Evolutionary conservation across 805 yeast species (phyloP).

Genomic region (Metschnikowia colocasiae): DNA sequence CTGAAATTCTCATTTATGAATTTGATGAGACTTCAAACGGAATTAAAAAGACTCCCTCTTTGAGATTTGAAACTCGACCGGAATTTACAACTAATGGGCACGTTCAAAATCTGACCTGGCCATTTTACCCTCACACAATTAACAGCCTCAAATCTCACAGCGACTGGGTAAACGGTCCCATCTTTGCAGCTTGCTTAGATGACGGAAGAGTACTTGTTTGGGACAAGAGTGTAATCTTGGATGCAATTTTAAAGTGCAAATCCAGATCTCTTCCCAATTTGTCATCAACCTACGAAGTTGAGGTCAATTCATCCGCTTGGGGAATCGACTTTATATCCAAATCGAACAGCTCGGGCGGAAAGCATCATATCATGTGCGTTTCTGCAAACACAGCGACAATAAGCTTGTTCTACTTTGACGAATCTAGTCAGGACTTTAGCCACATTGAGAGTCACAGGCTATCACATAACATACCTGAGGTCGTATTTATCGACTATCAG

Average conservation of each 20-base stretch:
- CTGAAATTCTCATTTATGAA: constrained; percentile 33
- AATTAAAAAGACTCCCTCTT: constrained; percentile 23
- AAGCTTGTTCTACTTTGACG: constrained; percentile 36
- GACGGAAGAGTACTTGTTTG: constrained; percentile 50
- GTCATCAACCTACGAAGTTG: constrained; percentile 21
- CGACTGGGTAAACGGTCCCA: constrained; percentile 36
- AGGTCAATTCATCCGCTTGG: constrained; percentile 53
- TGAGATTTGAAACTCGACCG: constrained; percentile 44
- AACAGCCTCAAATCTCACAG: constrained; percentile 43
- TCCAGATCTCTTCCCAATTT: constrained; percentile 12
- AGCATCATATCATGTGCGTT: constrained; percentile 38
- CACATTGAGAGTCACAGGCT: constrained; percentile 40
- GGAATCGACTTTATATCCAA: constrained; percentile 48
- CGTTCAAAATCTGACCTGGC: constrained; percentile 46
- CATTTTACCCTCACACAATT: constrained; percentile 52
- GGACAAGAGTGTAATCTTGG: constrained; percentile 25
- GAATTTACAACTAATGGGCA: constrained; percentile 38
- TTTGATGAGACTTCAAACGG: constrained; percentile 26
- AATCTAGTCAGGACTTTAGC: constrained; percentile 23
- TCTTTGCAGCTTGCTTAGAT: constrained; percentile 50
- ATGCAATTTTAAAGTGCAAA: constrained; percentile 7
- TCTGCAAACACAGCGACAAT: constrained; percentile 54
- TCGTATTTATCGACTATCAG: constrained; percentile 33
- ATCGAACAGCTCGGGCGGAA: constrained; percentile 13
- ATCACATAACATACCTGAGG: constrained; percentile 54